Evolutionary conservation across 2,329 filamentous ascomycete species (phyloP).

Genomic region (Calcarisporium arbuscula): DNA sequence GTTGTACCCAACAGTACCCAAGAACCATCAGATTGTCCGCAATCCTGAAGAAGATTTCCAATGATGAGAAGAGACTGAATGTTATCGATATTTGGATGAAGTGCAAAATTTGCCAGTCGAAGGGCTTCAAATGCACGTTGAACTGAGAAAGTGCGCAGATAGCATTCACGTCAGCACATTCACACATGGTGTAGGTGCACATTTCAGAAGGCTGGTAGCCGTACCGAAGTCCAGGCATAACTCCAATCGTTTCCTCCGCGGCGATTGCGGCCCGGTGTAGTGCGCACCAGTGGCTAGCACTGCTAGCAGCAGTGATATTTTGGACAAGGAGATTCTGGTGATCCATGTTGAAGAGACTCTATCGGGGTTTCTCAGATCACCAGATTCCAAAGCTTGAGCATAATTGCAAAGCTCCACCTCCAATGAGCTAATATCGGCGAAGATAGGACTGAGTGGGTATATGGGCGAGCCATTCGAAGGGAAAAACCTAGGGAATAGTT

Average conservation of each 20-base stretch:
- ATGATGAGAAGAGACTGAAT: conserved; percentile 5
- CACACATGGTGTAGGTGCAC: too few relatives aligned
- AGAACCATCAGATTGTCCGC: conserved; percentile 6
- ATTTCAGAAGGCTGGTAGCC: too few relatives aligned
- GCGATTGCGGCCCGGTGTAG: conserved; percentile 5
- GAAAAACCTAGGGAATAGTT: not conserved
- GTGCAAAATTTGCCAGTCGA: conserved; percentile 4
- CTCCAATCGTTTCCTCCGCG: conserved; percentile 5
- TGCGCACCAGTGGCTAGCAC: conserved; percentile 5
- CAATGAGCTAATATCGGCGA: conserved; percentile 3
- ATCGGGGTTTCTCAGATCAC: conserved; percentile 2
- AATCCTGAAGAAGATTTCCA: conserved; percentile 5
- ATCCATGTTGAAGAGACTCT: conserved; percentile 3
- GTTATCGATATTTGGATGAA: conserved; percentile 4
- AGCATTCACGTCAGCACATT: too few relatives aligned
- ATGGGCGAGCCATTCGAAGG: conserved; percentile 3
- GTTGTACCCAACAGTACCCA: conserved; percentile 7
- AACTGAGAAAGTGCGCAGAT: conserved; percentile 1
- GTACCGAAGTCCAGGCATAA: conserved; percentile 4
- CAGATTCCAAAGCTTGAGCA: conserved; percentile 2
- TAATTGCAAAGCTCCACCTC: conserved; percentile 5
- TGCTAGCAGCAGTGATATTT: conserved; percentile 4
- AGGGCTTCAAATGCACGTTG: conserved; percentile 6
- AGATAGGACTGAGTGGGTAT: conserved; percentile 2
- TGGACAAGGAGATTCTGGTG: conserved; percentile 3